Evolutionary conservation across 1,284 basidiomycete genomes (phyloP).

Genomic region (Ceratobasidium sp.): DNA sequence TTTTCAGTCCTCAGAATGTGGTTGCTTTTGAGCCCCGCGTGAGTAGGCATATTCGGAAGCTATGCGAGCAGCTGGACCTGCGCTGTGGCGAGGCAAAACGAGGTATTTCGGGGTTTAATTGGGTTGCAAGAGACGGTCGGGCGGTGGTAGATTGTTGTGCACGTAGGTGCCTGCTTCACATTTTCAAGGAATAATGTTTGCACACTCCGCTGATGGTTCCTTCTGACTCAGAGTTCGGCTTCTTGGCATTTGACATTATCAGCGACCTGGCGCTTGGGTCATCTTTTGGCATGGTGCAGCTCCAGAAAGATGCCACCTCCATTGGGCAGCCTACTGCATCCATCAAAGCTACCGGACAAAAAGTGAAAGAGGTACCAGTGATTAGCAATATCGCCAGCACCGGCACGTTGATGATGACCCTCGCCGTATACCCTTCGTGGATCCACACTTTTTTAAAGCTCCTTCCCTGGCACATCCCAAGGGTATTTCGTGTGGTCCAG

Average conservation of each 20-base stretch:
- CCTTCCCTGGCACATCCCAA: background rate
- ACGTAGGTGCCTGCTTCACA: background rate
- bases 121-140: background rate
- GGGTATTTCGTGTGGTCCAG: background rate
- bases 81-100: conserved; percentile 41
- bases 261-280: conserved; percentile 56
- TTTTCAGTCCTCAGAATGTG: conserved; percentile 4
- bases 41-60: background rate
- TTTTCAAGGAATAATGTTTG: background rate
- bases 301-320: background rate
- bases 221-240: conserved; percentile 52
- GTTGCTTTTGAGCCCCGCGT: background rate
- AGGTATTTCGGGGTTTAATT: conserved; percentile 48
- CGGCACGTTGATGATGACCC: background rate
- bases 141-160: background rate
- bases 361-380: background rate
- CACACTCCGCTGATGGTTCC: background rate
- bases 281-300: conserved; percentile 56
- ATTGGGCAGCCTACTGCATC: background rate
- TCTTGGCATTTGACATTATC: conserved; percentile 55
- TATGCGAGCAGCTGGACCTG: background rate
- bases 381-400: background rate
- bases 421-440: background rate
- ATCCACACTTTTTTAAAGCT: background rate
- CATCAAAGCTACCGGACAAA: too few species aligned